Evolutionary conservation across 73 alveolate genomes (phyloP), one percentile per base, ranked within the genome.

Genomic region (Effrenium voratum): DNA sequence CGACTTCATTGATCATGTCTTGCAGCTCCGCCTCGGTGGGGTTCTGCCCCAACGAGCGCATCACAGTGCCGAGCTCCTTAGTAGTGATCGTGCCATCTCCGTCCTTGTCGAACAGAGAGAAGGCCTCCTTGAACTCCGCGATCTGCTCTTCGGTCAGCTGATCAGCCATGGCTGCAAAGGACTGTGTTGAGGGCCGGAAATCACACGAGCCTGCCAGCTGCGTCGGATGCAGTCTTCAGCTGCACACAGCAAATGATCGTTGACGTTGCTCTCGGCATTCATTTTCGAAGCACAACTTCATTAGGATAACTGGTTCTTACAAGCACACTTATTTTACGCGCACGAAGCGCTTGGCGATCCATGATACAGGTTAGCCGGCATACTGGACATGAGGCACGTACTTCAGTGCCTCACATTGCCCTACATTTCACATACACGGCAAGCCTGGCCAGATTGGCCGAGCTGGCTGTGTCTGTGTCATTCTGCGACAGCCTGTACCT

Each of bases 121-220:
- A 99, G 68, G 99, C 99, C 94, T 99, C 99, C 99, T 99, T 99
- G 93, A 99, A 99, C 99, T 99, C 99, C 59, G 99, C 99, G 68
- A 99, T 99, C 99, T 99, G 99, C 90, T 99, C 99, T 95, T 99
- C 99, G 45, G 99, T 99, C 85, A 99, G 98, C 40, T 86, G 84
- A 70, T 99, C 99, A 43, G 99, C 99, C 99, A 99, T 99, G 19
- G 68, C 68, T 98, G 96, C 86, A n/a, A n/a, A n/a, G n/a, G n/a
- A n/a, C n/a, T n/a, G n/a, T n/a, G n/a, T n/a, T n/a, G n/a, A n/a
- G n/a, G n/a, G n/a, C n/a, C n/a, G n/a, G n/a, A n/a, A n/a, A n/a
- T n/a, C n/a, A n/a, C n/a, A n/a, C n/a, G n/a, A n/a, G n/a, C n/a
- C n/a, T n/a, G n/a, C n/a, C n/a, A n/a, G n/a, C n/a, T n/a, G n/a